Percentiles rank a stretch among this genome's conserved stretches.
These are phyloP conservation scores for Cercospora zeina DNA, from an alignment of 2,329 filamentous ascomycete genomes.

Conservation along the genomic window DNA sequence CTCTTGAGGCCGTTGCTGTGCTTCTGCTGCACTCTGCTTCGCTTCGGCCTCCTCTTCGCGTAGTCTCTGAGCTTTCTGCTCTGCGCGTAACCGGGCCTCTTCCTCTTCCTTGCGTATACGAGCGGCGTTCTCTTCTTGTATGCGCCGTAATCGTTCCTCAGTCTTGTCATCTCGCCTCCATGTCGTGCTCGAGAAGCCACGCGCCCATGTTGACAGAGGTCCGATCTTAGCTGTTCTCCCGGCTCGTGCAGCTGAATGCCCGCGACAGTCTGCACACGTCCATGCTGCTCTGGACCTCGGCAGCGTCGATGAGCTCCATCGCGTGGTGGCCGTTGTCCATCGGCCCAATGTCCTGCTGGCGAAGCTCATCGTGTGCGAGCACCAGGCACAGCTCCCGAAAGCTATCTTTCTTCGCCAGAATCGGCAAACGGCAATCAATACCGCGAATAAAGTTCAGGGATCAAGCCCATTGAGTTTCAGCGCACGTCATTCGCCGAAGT, in stretches of 20 bases:
- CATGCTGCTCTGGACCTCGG: constrained; percentile 17
- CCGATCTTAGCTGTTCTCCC: constrained; percentile 5
- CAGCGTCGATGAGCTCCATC: constrained; percentile 12
- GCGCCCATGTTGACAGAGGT: constrained; percentile 10
- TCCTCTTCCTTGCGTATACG: constrained; percentile 16
- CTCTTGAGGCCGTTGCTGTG: neutral
- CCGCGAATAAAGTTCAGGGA: constrained; percentile 2
- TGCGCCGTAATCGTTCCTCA: constrained; percentile 9
- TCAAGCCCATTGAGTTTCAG: constrained; percentile 7
- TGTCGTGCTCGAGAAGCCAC: constrained; percentile 23
- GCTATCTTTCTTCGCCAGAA: neutral
- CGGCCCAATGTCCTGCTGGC: neutral
- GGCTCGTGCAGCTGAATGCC: neutral
- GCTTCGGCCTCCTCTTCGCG: constrained; percentile 14
- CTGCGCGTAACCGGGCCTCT: constrained; percentile 13
- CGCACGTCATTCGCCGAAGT: constrained; percentile 13
- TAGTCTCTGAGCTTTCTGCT: constrained; percentile 8
- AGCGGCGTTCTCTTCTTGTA: constrained; percentile 3
- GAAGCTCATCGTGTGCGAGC: constrained; percentile 4
- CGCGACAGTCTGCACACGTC: constrained; percentile 31
- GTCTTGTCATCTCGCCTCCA: constrained; percentile 10
- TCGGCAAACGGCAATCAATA: neutral
- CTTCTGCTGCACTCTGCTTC: neutral
- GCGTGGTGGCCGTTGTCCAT: neutral
- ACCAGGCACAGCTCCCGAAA: neutral